phyloP scores from a whole-genome alignment of 2,329 filamentous ascomycete species.

The Aspergillus nomiae region DNA sequence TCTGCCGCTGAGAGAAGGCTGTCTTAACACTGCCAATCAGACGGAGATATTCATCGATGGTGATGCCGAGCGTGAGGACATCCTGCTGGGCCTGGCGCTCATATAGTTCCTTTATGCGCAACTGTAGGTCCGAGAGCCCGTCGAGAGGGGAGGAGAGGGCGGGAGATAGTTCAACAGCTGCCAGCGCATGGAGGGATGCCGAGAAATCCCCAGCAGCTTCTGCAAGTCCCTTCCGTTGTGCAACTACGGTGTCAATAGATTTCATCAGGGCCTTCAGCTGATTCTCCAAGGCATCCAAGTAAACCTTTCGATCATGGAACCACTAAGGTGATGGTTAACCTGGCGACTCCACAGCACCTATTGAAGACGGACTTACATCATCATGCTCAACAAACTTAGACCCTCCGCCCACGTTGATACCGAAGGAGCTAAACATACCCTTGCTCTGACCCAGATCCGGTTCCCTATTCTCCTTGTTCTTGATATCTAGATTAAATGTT shows the following conservation, averaged over 20 bases:
- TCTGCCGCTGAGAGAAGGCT: slow-evolving; percentile 88
- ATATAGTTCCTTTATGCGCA: slow-evolving; percentile 92
- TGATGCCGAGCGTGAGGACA: slow-evolving; percentile 92
- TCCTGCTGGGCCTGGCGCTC: slow-evolving; percentile 97
- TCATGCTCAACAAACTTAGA: slow-evolving; percentile 97
- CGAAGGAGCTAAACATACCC: slow-evolving; percentile 84
- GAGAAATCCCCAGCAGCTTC: slow-evolving; percentile 95
- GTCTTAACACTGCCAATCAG: slow-evolving; percentile 94
- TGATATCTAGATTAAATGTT: slow-evolving; percentile 91
- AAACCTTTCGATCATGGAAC: slow-evolving; percentile 96
- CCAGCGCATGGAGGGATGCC: slow-evolving; percentile 85
- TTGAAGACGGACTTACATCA: slow-evolving; percentile 63
- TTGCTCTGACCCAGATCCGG: slow-evolving; percentile 86
- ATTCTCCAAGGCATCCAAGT: slow-evolving; percentile 89
- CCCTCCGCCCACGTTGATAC: slow-evolving; percentile 72
- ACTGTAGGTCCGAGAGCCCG: slow-evolving; percentile 86
- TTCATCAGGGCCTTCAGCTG: slow-evolving; percentile 90
- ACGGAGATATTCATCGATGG: slow-evolving; percentile 97
- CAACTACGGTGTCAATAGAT: slow-evolving; percentile 89
- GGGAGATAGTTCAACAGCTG: slow-evolving; percentile 88
- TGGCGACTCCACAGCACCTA: neutral
- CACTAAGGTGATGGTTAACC: slow-evolving; percentile 59
- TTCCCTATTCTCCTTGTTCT: slow-evolving; percentile 93
- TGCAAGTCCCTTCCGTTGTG: slow-evolving; percentile 87
- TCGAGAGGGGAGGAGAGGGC: slow-evolving; percentile 86